Base-by-base conservation (phyloP, 2,329 filamentous ascomycete genomes). In the Talaromyces albobiverticillius region DNA sequence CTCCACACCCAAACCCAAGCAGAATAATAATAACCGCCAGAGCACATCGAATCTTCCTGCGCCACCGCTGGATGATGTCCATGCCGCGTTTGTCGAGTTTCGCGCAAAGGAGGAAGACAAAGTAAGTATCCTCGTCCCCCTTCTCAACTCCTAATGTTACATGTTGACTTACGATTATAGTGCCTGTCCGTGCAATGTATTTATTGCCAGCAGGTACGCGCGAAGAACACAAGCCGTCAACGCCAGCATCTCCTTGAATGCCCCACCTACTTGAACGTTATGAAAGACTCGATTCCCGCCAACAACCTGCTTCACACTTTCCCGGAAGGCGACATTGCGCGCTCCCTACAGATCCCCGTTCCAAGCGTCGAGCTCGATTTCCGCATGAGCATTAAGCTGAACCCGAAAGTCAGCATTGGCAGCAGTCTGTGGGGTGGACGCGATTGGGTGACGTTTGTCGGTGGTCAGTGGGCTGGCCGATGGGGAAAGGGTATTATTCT, bases 401-500 rank as follows among this genome's bases (percentile, higher is more conserved):
- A 80, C 58, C 78, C 78, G 2, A 75, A 75, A 55, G 74, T 80
- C 16, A 64, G 69, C 2, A 71, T 79, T 14, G 78, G 78, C 3
- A 65, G 66, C 18, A 71, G 71, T 32, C 67, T 78, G 31, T 79
- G 74, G 71, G 78, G 78, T n/a, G 70, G 77, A 51, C 66, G 77
- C 38, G 76, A 79, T 57, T 80, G 78, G 78, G 71, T 80, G 42
- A 76, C 74, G 32, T 79, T 78, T 58, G 66, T 78, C 32, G 76
- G 76, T 51, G 78, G 78, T 11, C 73, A 78, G 59, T 80, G 78
- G 78, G 76, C 76, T 45, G 78, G 77, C 46, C 66, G 75, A 65
- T 80, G 76, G 76, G 77, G 76, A 11, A 78, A 78, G 61, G 78
- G 78, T 23, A 74, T 78, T 50, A 71, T 79, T 54, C 63, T 79